A percentile compares a stretch with the other conserved stretches of the same genome.
These are phyloP conservation scores for Linum trigynum DNA, from an alignment of 345 rosid genomes.

Conservation along the genomic window DNA sequence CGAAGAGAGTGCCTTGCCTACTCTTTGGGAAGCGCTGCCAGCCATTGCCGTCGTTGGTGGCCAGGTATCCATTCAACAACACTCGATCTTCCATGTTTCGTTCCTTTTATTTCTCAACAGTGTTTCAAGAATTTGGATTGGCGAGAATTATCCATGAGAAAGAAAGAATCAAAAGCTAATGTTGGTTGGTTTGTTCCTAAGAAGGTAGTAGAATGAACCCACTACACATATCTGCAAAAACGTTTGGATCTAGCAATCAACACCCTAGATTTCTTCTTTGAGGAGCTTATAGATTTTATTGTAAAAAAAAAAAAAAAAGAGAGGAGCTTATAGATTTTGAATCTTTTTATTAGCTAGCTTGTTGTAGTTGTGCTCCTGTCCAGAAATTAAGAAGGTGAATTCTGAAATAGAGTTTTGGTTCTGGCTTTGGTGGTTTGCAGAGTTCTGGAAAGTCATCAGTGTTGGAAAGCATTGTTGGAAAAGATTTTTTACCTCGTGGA, in stretches of 20 bases:
- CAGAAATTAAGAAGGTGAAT: background rate
- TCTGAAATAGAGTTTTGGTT: slow-evolving; percentile 2
- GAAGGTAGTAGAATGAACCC: too few relatives aligned
- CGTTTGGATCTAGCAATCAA: too few relatives aligned
- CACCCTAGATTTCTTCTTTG: too few relatives aligned
- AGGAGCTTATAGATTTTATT: too few relatives aligned
- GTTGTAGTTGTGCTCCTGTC: background rate
- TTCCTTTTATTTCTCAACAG: background rate
- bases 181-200: too few relatives aligned
- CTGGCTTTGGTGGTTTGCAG: slow-evolving; percentile 29
- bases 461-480: slow-evolving; percentile 86
- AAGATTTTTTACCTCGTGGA: slow-evolving; percentile 95
- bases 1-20: slow-evolving; percentile 87
- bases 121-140: background rate
- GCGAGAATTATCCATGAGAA: too few relatives aligned
- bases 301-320: too few relatives aligned
- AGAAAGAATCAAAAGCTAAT: too few relatives aligned
- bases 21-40: slow-evolving; percentile 93
- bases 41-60: slow-evolving; percentile 96
- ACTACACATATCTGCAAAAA: too few relatives aligned
- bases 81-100: background rate
- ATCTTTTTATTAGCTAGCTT: background rate
- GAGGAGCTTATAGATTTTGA: too few relatives aligned
- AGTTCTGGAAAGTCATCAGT: slow-evolving; percentile 98
- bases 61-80: slow-evolving; percentile 40